phyloP scores from a whole-genome alignment of 768 basidiomycete species.

The Wakefieldia striispora region DNA sequence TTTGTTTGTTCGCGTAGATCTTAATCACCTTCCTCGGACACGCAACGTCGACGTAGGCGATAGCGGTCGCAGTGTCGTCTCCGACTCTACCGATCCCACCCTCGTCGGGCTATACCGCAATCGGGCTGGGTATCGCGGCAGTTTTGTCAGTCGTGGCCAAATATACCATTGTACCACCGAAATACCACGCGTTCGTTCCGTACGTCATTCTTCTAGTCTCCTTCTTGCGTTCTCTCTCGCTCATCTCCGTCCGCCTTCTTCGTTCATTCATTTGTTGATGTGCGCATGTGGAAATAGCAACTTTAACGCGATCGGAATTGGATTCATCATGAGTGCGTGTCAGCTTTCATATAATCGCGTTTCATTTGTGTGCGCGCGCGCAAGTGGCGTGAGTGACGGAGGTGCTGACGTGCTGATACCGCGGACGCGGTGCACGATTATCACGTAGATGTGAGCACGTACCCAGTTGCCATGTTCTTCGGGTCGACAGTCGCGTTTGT shows the following conservation, averaged over 20 bases:
- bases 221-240: neutral
- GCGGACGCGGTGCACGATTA: no score
- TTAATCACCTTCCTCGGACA: no score
- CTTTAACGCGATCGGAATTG: slow-evolving; percentile 29
- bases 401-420: neutral
- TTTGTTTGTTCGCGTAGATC: neutral
- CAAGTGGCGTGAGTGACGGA: neutral
- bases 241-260: neutral
- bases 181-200: slow-evolving; percentile 23
- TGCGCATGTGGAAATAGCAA: slow-evolving; percentile 8
- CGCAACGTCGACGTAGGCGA: slow-evolving; percentile 6
- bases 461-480: slow-evolving; percentile 23
- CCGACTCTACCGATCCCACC: slow-evolving; percentile 40
- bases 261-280: neutral
- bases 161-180: slow-evolving; percentile 22
- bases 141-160: slow-evolving; percentile 45
- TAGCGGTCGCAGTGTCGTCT: slow-evolving; percentile 22
- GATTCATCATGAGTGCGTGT: slow-evolving; percentile 15
- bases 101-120: slow-evolving; percentile 57
- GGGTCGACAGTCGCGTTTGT: slow-evolving; percentile 24
- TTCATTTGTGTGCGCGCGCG: neutral
- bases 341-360: neutral
- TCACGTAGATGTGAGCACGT: slow-evolving; percentile 20
- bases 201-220: slow-evolving; percentile 2
- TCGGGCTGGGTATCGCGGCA: slow-evolving; percentile 47